These are phyloP conservation scores for Prunus dulcis DNA, from an alignment of 306 rosid species.

Conservation along the genomic window DNA sequence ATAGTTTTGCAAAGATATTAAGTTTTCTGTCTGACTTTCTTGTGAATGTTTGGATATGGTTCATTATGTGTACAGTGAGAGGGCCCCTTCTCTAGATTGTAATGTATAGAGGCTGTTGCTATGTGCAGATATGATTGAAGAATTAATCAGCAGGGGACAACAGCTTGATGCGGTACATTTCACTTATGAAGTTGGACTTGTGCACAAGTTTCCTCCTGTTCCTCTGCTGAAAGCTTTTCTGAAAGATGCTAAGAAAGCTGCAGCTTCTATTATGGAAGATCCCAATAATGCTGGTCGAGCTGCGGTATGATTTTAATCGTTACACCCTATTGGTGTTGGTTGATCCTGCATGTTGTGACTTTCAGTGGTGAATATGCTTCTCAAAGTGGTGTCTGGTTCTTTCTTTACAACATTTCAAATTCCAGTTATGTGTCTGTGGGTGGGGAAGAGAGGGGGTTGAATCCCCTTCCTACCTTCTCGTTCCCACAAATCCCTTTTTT, in stretches of 20 bases:
- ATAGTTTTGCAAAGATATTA: background rate
- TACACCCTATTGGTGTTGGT: background rate
- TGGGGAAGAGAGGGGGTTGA: background rate
- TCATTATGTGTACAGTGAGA: background rate
- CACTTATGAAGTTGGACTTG: conserved; percentile 88
- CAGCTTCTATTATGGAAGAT: conserved; percentile 85
- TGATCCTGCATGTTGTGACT: background rate
- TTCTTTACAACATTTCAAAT: background rate
- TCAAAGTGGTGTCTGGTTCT: background rate
- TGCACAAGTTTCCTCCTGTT: conserved; percentile 79
- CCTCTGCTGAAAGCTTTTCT: conserved; percentile 82
- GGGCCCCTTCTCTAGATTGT: background rate
- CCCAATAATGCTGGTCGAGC: conserved; percentile 89
- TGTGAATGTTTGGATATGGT: background rate
- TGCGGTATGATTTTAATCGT: conserved; percentile 50
- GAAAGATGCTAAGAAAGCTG: conserved; percentile 94
- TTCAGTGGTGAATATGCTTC: background rate
- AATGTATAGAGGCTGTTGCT: conserved; percentile 8
- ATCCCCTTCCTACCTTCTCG: background rate
- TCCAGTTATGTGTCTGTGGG: background rate
- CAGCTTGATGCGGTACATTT: conserved; percentile 99
- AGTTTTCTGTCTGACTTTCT: background rate
- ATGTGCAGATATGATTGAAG: conserved; percentile 84
- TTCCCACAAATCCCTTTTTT: background rate
- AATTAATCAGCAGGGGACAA: conserved; percentile 91